Percentiles rank a stretch among this genome's conserved stretches.
These are phyloP conservation scores for Cryphonectria naterciae DNA, from an alignment of 2,329 filamentous ascomycete species.

Conservation along the genomic window DNA sequence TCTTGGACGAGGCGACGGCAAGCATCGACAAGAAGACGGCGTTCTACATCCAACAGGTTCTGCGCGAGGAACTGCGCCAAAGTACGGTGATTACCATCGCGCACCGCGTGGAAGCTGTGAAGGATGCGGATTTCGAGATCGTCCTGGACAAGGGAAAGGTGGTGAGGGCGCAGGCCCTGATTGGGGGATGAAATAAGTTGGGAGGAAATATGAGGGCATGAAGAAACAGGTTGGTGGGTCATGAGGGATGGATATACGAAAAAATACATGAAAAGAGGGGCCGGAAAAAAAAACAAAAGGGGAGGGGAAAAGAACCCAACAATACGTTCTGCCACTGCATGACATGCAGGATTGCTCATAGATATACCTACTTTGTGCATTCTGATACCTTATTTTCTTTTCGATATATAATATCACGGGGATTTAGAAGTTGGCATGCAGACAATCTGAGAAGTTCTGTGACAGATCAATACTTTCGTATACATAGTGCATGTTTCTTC, in stretches of 20 bases:
- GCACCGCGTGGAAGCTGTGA: constrained; percentile 66
- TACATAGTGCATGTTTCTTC: not conserved
- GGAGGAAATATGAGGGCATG: no score
- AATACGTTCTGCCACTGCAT: not conserved
- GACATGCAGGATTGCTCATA: not conserved
- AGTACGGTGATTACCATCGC: constrained; percentile 70
- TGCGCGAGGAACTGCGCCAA: constrained; percentile 56
- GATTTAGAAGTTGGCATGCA: not conserved
- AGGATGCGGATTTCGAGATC: constrained; percentile 59
- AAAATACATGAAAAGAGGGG: no score
- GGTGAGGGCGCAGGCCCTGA: constrained; percentile 39
- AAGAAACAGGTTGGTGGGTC: not conserved
- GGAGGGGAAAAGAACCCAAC: no score
- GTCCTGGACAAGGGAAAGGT: constrained; percentile 57
- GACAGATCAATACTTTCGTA: not conserved
- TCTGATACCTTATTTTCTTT: not conserved
- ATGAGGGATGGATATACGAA: not conserved
- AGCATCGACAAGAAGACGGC: constrained; percentile 65
- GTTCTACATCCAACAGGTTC: constrained; percentile 58
- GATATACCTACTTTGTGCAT: not conserved
- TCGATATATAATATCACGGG: not conserved
- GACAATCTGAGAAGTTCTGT: not conserved
- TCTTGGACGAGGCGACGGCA: constrained; percentile 68
- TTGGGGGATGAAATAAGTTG: not conserved
- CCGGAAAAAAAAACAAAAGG: not conserved